Evolutionary conservation across 2,329 filamentous ascomycete species (phyloP).

Genomic region (Verticillium isaacii): DNA sequence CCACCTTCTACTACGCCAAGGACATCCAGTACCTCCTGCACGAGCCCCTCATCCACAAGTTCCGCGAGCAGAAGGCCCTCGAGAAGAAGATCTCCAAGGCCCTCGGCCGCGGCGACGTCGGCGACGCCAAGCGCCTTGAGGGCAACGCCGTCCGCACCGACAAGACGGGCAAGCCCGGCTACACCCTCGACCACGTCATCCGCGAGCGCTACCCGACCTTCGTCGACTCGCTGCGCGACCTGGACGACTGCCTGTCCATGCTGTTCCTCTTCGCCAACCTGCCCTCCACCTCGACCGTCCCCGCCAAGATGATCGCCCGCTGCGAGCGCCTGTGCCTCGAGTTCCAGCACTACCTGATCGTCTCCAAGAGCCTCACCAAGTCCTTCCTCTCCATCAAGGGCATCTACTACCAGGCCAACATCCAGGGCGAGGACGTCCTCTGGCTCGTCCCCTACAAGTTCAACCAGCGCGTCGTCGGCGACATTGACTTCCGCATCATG

Average conservation of each 20-base stretch:
- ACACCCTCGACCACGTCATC: constrained; percentile 94
- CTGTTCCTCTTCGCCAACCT: constrained; percentile 97
- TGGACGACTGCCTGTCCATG: constrained; percentile 96
- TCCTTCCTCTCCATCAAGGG: constrained; percentile 98
- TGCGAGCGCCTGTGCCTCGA: constrained; percentile 92
- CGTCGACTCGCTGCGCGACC: constrained; percentile 84
- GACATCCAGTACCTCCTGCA: constrained; percentile 98
- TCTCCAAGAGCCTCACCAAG: constrained; percentile 85
- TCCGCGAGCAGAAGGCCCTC: constrained; percentile 93
- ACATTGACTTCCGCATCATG: constrained; percentile 99
- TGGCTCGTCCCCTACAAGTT: constrained; percentile 99
- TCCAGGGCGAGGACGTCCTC: constrained; percentile 92
- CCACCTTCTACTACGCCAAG: constrained; percentile 88
- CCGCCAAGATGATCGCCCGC: constrained; percentile 89
- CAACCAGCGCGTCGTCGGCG: constrained; percentile 87
- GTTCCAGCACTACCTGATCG: constrained; percentile 97
- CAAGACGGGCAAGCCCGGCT: constrained; percentile 81
- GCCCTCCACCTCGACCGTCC: constrained; percentile 82
- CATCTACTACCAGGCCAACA: constrained; percentile 97
- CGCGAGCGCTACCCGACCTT: constrained; percentile 98
- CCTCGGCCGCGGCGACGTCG: constrained; percentile 84
- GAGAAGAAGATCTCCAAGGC: constrained; percentile 97
- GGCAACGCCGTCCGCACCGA: constrained; percentile 81
- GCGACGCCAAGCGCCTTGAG: constrained; percentile 84
- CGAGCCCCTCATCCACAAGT: constrained; percentile 89